phyloP scores from a whole-genome alignment of 2,329 filamentous ascomycete species.

The Cercospora sp. region DNA sequence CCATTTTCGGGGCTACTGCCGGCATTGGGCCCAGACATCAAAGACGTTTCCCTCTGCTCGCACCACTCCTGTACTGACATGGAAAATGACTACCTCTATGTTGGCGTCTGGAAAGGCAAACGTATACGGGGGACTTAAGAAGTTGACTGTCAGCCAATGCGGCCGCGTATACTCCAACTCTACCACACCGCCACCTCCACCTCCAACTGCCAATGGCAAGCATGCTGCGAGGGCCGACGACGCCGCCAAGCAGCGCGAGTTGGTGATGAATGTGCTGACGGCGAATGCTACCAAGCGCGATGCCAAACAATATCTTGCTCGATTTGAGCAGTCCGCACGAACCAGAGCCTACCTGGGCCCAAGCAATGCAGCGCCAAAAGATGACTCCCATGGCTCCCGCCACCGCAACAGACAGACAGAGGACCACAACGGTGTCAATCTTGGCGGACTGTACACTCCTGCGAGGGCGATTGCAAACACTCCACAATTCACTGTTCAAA shows the following conservation, averaged over 20 bases:
- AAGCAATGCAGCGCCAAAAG: conserved; percentile 24
- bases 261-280: conserved; percentile 81
- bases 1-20: not conserved
- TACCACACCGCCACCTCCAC: conserved; percentile 1
- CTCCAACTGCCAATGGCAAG: conserved; percentile 27
- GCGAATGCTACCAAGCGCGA: conserved; percentile 91
- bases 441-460: conserved; percentile 62
- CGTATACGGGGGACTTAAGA: conserved; percentile 34
- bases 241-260: conserved; percentile 54
- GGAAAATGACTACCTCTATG: conserved; percentile 43
- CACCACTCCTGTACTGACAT: conserved; percentile 24
- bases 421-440: conserved; percentile 56
- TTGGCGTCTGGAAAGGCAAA: conserved; percentile 41
- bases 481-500: conserved; percentile 61
- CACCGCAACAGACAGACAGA: conserved; percentile 33
- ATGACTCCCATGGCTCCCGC: conserved; percentile 28
- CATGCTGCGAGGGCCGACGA: conserved; percentile 29
- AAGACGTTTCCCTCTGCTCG: conserved; percentile 3
- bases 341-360: conserved; percentile 43
- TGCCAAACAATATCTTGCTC: conserved; percentile 86
- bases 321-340: conserved; percentile 61
- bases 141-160: conserved; percentile 18
- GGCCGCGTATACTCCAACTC: conserved; percentile 22
- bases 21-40: not conserved
- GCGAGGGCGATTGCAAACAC: conserved; percentile 59